Percentiles rank a stretch among this genome's conserved stretches.
These are phyloP conservation scores for Sinapis alba DNA, from an alignment of 441 rosid species.

Conservation along the genomic window DNA sequence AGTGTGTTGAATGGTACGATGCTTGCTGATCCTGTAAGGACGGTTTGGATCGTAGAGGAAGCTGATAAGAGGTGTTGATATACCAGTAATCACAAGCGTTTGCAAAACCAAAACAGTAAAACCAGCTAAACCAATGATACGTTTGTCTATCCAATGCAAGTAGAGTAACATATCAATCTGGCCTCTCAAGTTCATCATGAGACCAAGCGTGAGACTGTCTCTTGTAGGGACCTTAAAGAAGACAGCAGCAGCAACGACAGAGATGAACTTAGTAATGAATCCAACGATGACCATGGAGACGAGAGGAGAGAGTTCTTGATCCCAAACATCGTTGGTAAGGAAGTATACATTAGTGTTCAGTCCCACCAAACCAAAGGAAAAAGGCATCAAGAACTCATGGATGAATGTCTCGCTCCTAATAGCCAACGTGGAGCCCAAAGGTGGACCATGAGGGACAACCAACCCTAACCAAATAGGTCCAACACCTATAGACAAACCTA, in stretches of 20 bases:
- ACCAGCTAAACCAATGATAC: slow-evolving; percentile 34
- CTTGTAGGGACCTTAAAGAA: slow-evolving; percentile 45
- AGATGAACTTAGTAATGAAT: slow-evolving; percentile 45
- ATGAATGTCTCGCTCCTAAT: slow-evolving; percentile 57
- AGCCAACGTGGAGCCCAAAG: slow-evolving; percentile 57
- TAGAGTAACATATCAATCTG: slow-evolving; percentile 55
- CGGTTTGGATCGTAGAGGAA: slow-evolving; percentile 66
- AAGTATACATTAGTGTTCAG: slow-evolving; percentile 47
- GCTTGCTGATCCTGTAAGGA: slow-evolving; percentile 67
- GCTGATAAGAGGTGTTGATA: slow-evolving; percentile 50
- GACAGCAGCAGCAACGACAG: slow-evolving; percentile 38
- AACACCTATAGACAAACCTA: slow-evolving; percentile 54
- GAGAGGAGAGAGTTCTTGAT: slow-evolving; percentile 44
- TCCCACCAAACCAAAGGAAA: slow-evolving; percentile 57
- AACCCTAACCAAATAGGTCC: slow-evolving; percentile 71
- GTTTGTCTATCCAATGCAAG: slow-evolving; percentile 67
- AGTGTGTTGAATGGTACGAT: slow-evolving; percentile 77
- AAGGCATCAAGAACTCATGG: slow-evolving; percentile 62
- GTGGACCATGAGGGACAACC: slow-evolving; percentile 69
- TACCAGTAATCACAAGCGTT: slow-evolving; percentile 38
- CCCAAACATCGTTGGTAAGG: slow-evolving; percentile 48
- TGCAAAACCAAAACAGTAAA: slow-evolving; percentile 44
- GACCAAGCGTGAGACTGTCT: slow-evolving; percentile 63
- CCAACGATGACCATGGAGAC: slow-evolving; percentile 42
- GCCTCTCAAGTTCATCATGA: slow-evolving; percentile 72